These are phyloP conservation scores for Neocatenulostroma microsporum DNA, from an alignment of 2,329 filamentous ascomycete genomes.

Conservation along the genomic window DNA sequence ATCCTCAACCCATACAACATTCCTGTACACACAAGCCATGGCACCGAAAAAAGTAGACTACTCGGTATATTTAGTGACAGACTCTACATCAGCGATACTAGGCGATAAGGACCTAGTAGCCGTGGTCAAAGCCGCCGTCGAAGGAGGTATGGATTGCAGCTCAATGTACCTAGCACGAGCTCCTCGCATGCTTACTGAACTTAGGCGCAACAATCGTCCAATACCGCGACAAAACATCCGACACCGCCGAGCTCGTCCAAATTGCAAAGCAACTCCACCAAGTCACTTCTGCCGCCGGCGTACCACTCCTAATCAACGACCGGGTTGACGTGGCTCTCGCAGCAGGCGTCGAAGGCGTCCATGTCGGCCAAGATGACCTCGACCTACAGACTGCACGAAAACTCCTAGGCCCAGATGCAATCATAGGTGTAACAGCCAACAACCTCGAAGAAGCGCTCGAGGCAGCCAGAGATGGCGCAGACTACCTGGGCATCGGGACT, in stretches of 20 bases:
- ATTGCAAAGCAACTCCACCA: conserved; percentile 63
- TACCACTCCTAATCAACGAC: conserved; percentile 89
- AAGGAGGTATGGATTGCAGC: conserved; percentile 51
- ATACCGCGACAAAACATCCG: conserved; percentile 78
- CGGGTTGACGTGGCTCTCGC: conserved; percentile 82
- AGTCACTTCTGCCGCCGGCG: conserved; percentile 57
- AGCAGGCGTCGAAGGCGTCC: conserved; percentile 81
- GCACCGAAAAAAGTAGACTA: conserved; percentile 52
- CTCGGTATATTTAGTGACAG: conserved; percentile 82
- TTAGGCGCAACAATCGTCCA: conserved; percentile 72
- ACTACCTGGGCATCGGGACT: conserved; percentile 87
- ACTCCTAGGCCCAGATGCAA: conserved; percentile 66
- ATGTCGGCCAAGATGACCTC: conserved; percentile 93
- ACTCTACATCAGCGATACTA: conserved; percentile 80
- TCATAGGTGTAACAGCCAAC: conserved; percentile 84
- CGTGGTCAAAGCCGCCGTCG: conserved; percentile 67
- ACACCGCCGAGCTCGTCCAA: conserved; percentile 63
- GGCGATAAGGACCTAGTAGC: conserved; percentile 59
- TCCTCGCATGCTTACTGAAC: conserved; percentile 9
- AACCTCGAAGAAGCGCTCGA: conserved; percentile 62
- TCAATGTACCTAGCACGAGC: conserved; percentile 1
- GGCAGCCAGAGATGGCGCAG: conserved; percentile 68
- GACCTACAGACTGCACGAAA: conserved; percentile 58
- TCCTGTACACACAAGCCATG: conserved; percentile 12
- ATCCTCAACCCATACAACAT: background rate